A percentile compares a stretch with the other conserved stretches of the same genome.
phyloP scores from a whole-genome alignment of 176 grass and related monocot species.

The Carex scoparia region DNA sequence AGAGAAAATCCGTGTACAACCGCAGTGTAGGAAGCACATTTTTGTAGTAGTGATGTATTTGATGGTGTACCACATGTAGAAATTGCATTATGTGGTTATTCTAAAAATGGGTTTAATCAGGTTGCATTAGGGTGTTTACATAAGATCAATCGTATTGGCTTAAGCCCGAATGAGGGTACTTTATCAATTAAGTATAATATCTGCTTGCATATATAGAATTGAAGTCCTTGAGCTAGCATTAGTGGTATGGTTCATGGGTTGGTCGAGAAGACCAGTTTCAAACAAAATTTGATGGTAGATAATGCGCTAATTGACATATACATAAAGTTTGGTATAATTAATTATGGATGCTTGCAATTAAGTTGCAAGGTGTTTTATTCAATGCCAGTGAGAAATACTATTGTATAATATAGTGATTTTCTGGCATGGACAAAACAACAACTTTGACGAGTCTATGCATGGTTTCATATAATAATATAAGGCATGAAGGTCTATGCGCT shows the following conservation, averaged over 20 bases:
- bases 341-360: too few relatives aligned
- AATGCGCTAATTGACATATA: constrained; percentile 46
- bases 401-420: constrained; percentile 19
- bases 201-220: constrained; percentile 29
- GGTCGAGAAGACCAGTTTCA: constrained; percentile 32
- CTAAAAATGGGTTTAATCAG: constrained; percentile 24
- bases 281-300: constrained; percentile 36
- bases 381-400: constrained; percentile 27
- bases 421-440: background rate
- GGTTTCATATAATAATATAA: constrained; percentile 30
- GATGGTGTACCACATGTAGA: constrained; percentile 1
- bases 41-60: background rate
- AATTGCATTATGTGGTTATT: constrained; percentile 31
- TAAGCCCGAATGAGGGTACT: constrained; percentile 32
- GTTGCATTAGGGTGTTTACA: constrained; percentile 27
- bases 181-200: constrained; percentile 22
- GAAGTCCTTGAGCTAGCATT: constrained; percentile 14
- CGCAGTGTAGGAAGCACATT: too few relatives aligned
- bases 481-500: background rate
- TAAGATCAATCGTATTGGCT: constrained; percentile 18
- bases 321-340: constrained; percentile 34
- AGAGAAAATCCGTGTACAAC: too few relatives aligned
- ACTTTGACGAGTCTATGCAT: constrained; percentile 11
- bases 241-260: constrained; percentile 32
- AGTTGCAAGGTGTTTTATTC: constrained; percentile 26